A percentile compares a stretch with the other conserved stretches of the same genome.
These are phyloP conservation scores for Backusella luteola DNA, from an alignment of 192 early-diverging fungal genomes.

Conservation along the genomic window DNA sequence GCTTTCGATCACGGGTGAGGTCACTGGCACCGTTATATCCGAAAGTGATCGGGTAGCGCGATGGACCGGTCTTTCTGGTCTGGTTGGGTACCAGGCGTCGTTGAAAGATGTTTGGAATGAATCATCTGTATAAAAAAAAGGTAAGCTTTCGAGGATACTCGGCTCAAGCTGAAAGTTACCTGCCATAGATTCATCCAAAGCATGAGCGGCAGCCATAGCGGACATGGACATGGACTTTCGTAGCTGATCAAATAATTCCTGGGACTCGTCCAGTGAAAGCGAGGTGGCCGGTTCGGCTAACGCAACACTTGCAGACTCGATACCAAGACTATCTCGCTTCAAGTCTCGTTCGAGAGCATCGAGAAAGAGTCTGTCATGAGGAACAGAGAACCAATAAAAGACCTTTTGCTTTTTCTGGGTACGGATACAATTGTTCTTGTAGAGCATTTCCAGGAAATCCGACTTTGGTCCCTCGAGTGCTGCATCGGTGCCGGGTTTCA, in stretches of 20 bases:
- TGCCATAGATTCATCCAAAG: slow-evolving; percentile 6
- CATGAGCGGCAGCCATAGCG: slow-evolving; percentile 13
- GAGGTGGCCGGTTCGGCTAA: slow-evolving; percentile 64
- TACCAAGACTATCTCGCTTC: slow-evolving; percentile 85
- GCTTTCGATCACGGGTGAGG: neutral
- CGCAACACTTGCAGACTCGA: slow-evolving; percentile 79
- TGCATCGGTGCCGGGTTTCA: slow-evolving; percentile 92
- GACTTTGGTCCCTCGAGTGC: slow-evolving; percentile 90
- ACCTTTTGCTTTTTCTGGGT: slow-evolving; percentile 99
- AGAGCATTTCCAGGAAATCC: slow-evolving; percentile 91
- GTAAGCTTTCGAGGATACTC: neutral
- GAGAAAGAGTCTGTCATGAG: slow-evolving; percentile 90
- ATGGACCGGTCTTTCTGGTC: neutral
- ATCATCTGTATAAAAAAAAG: slow-evolving; percentile 2
- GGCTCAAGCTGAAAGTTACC: neutral
- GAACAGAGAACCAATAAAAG: slow-evolving; percentile 96
- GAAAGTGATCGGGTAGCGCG: neutral
- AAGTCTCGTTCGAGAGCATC: slow-evolving; percentile 96
- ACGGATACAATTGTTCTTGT: slow-evolving; percentile 94
- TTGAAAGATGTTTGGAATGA: neutral
- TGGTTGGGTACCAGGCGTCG: neutral
- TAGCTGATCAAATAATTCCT: slow-evolving; percentile 31
- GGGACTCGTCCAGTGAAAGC: slow-evolving; percentile 31
- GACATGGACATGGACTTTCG: slow-evolving; percentile 28
- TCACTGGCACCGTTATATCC: neutral